phyloP scores from a whole-genome alignment of 2,329 filamentous ascomycete species.

The Huntiella moniliformis region DNA sequence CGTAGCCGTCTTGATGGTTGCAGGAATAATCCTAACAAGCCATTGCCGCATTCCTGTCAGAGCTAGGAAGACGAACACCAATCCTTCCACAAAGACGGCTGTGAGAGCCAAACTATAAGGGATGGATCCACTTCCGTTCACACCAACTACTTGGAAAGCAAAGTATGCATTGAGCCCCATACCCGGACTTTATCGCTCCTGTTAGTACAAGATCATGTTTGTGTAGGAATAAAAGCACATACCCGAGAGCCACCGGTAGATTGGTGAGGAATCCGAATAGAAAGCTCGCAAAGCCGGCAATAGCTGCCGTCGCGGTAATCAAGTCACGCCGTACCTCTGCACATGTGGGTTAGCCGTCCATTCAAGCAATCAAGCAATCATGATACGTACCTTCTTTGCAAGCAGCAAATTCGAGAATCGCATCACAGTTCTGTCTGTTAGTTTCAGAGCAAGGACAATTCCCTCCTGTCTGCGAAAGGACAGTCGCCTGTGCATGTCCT shows the following conservation, averaged over 20 bases:
- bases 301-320: constrained; percentile 66
- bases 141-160: constrained; percentile 46
- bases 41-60: constrained; percentile 54
- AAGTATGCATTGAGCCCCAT: constrained; percentile 54
- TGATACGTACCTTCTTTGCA: constrained; percentile 28
- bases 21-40: constrained; percentile 47
- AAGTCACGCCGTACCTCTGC: constrained; percentile 51
- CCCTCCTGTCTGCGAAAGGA: constrained; percentile 58
- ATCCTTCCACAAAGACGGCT: constrained; percentile 44
- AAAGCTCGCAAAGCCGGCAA: constrained; percentile 56
- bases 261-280: constrained; percentile 68
- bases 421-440: constrained; percentile 28
- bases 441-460: constrained; percentile 47
- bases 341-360: background rate
- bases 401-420: constrained; percentile 23
- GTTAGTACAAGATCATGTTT: constrained; percentile 11
- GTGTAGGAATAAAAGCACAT: constrained; percentile 10
- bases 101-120: constrained; percentile 42
- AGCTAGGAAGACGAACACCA: constrained; percentile 44
- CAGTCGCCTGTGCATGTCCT: constrained; percentile 34
- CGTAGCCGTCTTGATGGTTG: constrained; percentile 45
- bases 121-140: constrained; percentile 36
- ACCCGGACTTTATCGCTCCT: constrained; percentile 29
- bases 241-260: constrained; percentile 36
- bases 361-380: background rate